Conservation (phyloP, 139 green algal genomes). For the Asterochloris erici region DNA sequence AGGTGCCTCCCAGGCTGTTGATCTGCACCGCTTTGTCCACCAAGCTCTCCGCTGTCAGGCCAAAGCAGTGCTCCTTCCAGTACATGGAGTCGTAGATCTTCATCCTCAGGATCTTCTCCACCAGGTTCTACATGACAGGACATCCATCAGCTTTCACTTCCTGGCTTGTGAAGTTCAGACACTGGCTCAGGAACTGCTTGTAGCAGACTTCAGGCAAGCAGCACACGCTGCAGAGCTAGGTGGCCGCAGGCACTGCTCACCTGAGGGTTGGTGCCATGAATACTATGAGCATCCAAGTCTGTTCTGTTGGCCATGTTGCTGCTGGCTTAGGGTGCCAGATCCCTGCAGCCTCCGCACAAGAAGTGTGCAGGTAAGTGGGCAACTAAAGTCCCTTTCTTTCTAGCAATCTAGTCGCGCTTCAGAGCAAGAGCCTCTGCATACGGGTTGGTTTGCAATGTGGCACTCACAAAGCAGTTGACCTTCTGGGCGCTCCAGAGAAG, state of each 20-base stretch:
- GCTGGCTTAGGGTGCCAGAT: too few species aligned
- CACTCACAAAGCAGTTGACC: too few species aligned
- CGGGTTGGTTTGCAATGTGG: too few species aligned
- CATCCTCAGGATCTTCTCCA: slow-evolving; percentile 87
- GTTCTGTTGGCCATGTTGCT: slow-evolving; percentile 86
- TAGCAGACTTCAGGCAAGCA: neutral
- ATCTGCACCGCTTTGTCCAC: slow-evolving; percentile 94
- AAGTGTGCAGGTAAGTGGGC: too few species aligned
- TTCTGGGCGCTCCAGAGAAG: too few species aligned
- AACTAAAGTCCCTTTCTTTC: too few species aligned
- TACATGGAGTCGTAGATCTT: slow-evolving; percentile 94
- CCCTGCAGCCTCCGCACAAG: too few species aligned
- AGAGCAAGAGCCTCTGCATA: too few species aligned
- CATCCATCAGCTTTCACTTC: neutral
- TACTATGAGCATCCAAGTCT: slow-evolving; percentile 54
- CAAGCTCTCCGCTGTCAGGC: slow-evolving; percentile 87
- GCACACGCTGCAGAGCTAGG: too few species aligned
- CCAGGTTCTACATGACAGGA: slow-evolving; percentile 70
- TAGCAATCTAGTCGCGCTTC: too few species aligned
- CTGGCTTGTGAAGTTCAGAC: neutral
- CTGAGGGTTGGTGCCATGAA: slow-evolving; percentile 94
- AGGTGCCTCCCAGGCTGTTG: slow-evolving; percentile 78
- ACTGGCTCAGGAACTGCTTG: neutral
- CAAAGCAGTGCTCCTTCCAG: slow-evolving; percentile 99
- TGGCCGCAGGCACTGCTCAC: slow-evolving; percentile 21